These are phyloP conservation scores for Ophiostoma piceae DNA, from an alignment of 2,329 filamentous ascomycete species.

Conservation along the genomic window DNA sequence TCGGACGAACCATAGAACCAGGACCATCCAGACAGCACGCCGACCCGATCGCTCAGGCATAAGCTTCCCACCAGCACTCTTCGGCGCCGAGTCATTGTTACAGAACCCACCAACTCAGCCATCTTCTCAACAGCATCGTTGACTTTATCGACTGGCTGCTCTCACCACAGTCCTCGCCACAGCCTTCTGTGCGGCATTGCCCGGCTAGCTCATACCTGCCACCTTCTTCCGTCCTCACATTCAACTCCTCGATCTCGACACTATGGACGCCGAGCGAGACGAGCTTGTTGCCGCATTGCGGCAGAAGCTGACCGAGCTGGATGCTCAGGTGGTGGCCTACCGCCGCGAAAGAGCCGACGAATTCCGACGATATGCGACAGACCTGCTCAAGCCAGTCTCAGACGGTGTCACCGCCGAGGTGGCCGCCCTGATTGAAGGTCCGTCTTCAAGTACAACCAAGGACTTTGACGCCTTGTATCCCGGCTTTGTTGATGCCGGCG, in stretches of 20 bases:
- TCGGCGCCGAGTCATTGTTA: background rate
- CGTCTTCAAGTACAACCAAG: slow-evolving; percentile 37
- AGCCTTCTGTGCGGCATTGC: slow-evolving; percentile 1
- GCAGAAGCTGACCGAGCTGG: slow-evolving; percentile 51
- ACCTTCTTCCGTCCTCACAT: background rate
- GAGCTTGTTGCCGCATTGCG: slow-evolving; percentile 48
- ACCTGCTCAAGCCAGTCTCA: slow-evolving; percentile 46
- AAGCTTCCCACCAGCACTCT: background rate
- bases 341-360: slow-evolving; percentile 53
- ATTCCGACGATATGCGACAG: slow-evolving; percentile 51
- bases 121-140: background rate
- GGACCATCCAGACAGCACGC: background rate
- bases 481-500: slow-evolving; percentile 30
- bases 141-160: background rate
- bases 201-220: background rate
- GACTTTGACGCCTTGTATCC: slow-evolving; percentile 43
- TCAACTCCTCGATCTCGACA: background rate
- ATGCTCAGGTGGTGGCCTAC: slow-evolving; percentile 52
- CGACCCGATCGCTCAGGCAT: background rate
- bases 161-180: background rate
- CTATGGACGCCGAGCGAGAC: slow-evolving; percentile 38
- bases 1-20: background rate
- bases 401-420: slow-evolving; percentile 45
- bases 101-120: background rate
- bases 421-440: slow-evolving; percentile 41